Conservation (phyloP, 768 basidiomycete genomes). For the Austroboletus festivus region DNA sequence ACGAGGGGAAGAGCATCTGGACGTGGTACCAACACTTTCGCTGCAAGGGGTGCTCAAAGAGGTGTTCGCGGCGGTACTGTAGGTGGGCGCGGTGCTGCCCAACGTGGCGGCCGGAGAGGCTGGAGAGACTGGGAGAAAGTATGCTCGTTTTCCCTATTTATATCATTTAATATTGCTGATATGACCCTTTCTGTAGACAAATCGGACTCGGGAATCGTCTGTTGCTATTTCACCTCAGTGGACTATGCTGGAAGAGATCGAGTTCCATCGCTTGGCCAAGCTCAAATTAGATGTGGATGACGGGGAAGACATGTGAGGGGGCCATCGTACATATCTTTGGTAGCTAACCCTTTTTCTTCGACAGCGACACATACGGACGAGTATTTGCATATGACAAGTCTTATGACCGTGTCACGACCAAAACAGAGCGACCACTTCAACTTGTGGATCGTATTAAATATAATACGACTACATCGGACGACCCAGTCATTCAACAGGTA, state of each 20-base stretch:
- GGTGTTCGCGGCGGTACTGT: slow-evolving; percentile 42
- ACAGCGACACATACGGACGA: slow-evolving; percentile 82
- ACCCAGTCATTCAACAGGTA: slow-evolving; percentile 93
- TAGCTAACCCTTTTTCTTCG: slow-evolving; percentile 7
- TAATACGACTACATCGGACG: slow-evolving; percentile 96
- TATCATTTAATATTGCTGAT: neutral
- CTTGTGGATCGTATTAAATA: slow-evolving; percentile 93
- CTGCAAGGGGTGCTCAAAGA: slow-evolving; percentile 43
- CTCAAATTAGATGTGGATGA: slow-evolving; percentile 92
- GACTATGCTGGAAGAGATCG: slow-evolving; percentile 96
- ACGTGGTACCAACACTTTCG: slow-evolving; percentile 36
- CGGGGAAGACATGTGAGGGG: slow-evolving; percentile 79
- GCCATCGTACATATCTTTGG: neutral
- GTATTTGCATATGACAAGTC: slow-evolving; percentile 90
- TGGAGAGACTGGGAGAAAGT: slow-evolving; percentile 98
- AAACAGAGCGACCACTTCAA: slow-evolving; percentile 87
- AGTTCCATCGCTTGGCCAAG: slow-evolving; percentile 89
- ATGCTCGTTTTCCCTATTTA: slow-evolving; percentile 11
- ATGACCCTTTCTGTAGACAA: slow-evolving; percentile 46
- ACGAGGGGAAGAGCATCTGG: slow-evolving; percentile 44
- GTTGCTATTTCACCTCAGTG: slow-evolving; percentile 91
- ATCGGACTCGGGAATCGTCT: slow-evolving; percentile 86
- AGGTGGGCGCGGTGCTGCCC: slow-evolving; percentile 43
- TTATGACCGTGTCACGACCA: slow-evolving; percentile 94
- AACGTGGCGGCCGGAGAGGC: slow-evolving; percentile 51